phyloP scores from a whole-genome alignment of 257 asterid genomes.

The Jasminum sambac region DNA sequence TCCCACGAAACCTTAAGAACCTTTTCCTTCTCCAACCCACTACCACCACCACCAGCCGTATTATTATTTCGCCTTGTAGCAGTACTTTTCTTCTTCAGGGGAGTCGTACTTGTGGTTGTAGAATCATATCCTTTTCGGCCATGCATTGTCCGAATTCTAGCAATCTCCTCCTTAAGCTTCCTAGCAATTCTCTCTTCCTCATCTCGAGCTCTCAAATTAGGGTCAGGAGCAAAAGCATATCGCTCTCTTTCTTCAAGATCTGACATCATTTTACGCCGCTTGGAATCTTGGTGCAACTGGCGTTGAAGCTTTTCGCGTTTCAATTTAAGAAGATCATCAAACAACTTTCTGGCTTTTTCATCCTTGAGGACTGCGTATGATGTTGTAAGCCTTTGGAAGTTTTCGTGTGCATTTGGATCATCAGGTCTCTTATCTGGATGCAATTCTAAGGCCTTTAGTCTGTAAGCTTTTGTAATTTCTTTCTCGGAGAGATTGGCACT shows the following conservation, averaged over 20 bases:
- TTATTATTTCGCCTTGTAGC: slow-evolving; percentile 23
- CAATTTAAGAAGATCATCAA: slow-evolving; percentile 62
- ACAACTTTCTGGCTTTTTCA: slow-evolving; percentile 67
- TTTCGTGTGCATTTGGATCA: slow-evolving; percentile 66
- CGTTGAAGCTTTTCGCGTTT: slow-evolving; percentile 62
- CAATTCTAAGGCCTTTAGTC: slow-evolving; percentile 57
- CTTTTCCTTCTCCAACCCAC: slow-evolving; percentile 59
- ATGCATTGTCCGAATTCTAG: slow-evolving; percentile 59
- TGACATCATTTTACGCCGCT: slow-evolving; percentile 77
- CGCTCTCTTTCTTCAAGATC: slow-evolving; percentile 78
- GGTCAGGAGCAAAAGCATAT: slow-evolving; percentile 54
- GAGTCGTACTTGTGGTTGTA: slow-evolving; percentile 30
- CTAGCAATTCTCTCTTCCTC: slow-evolving; percentile 65
- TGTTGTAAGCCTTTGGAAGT: slow-evolving; percentile 60
- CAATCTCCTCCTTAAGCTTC: slow-evolving; percentile 59
- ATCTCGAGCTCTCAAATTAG: slow-evolving; percentile 40
- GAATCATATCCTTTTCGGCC: slow-evolving; percentile 34
- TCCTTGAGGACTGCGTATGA: slow-evolving; percentile 69
- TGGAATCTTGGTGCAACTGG: slow-evolving; percentile 59
- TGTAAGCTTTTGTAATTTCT: slow-evolving; percentile 67
- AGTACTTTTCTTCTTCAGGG: slow-evolving; percentile 38
- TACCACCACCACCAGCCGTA: slow-evolving; percentile 38
- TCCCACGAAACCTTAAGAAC: slow-evolving; percentile 92
- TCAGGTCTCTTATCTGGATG: slow-evolving; percentile 79
- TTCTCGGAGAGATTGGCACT: slow-evolving; percentile 63